Percentiles rank a stretch among this genome's conserved stretches.
phyloP scores from a whole-genome alignment of 371 early-diverging fungal genomes.

The Mycotypha africana region DNA sequence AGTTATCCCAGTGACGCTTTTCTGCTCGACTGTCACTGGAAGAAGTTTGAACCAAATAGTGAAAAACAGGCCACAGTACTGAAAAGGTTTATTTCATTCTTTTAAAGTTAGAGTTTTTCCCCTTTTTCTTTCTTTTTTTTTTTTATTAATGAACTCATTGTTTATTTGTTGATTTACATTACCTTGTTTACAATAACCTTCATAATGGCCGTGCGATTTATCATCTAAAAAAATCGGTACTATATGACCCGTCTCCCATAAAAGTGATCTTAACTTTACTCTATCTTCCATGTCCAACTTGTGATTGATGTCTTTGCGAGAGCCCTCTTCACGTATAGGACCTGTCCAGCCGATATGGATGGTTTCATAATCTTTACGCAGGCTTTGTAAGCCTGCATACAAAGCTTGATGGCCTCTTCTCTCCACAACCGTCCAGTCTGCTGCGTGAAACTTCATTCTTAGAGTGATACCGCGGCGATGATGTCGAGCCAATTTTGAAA shows the following conservation, averaged over 20 bases:
- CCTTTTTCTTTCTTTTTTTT: not conserved
- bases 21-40: slow-evolving; percentile 54
- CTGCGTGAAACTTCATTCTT: slow-evolving; percentile 22
- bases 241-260: slow-evolving; percentile 49
- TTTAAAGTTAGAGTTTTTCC: not conserved
- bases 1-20: slow-evolving; percentile 76
- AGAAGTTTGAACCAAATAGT: slow-evolving; percentile 84
- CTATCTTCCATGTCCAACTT: slow-evolving; percentile 31
- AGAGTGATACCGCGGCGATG: slow-evolving; percentile 18
- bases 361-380: slow-evolving; percentile 39
- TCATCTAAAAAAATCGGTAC: slow-evolving; percentile 73
- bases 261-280: slow-evolving; percentile 25
- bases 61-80: slow-evolving; percentile 96
- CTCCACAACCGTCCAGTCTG: slow-evolving; percentile 30
- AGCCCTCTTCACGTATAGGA: slow-evolving; percentile 30
- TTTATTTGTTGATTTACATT: slow-evolving; percentile 7
- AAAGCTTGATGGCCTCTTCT: slow-evolving; percentile 70
- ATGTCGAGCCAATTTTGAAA: slow-evolving; percentile 25
- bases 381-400: slow-evolving; percentile 58
- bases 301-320: slow-evolving; percentile 42
- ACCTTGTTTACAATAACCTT: slow-evolving; percentile 86
- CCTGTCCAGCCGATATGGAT: slow-evolving; percentile 71
- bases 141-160: not conserved
- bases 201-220: slow-evolving; percentile 70
- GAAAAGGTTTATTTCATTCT: not conserved